Evolutionary conservation across 495 filamentous ascomycete genomes (phyloP).

Genomic region (Choiromyces venosus): DNA sequence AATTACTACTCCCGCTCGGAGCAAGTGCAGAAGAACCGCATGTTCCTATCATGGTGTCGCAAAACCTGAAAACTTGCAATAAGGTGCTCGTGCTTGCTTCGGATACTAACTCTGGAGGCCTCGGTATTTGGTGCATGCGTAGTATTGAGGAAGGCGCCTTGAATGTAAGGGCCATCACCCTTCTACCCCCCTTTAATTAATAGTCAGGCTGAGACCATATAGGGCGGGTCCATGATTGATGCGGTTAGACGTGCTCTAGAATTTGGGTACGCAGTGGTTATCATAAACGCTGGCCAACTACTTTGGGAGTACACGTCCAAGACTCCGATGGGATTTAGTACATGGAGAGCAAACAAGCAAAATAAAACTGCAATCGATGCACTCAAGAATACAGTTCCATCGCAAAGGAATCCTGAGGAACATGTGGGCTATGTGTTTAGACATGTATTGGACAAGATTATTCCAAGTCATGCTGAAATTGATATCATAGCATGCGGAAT

Average conservation of each 20-base stretch:
- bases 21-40: conserved; percentile 50
- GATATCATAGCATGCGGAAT: conserved; percentile 54
- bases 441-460: conserved; percentile 50
- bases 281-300: conserved; percentile 68
- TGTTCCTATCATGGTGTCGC: conserved; percentile 61
- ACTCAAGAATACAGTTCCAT: conserved; percentile 54
- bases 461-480: conserved; percentile 49
- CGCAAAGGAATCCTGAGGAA: conserved; percentile 48
- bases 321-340: conserved; percentile 52
- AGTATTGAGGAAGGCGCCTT: conserved; percentile 27
- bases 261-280: conserved; percentile 48
- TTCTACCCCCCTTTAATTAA: not conserved
- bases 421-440: conserved; percentile 64
- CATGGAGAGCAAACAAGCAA: conserved; percentile 52
- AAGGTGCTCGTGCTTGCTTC: conserved; percentile 36
- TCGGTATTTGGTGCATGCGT: conserved; percentile 38
- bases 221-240: conserved; percentile 34
- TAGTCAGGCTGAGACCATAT: conserved; percentile 34
- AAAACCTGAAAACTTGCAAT: conserved; percentile 46
- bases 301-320: conserved; percentile 59
- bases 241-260: conserved; percentile 23
- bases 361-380: conserved; percentile 51
- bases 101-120: conserved; percentile 22
- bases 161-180: conserved; percentile 9
- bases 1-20: conserved; percentile 56